These are phyloP conservation scores for Melaleuca alternifolia DNA, from an alignment of 345 rosid genomes.

Conservation along the genomic window DNA sequence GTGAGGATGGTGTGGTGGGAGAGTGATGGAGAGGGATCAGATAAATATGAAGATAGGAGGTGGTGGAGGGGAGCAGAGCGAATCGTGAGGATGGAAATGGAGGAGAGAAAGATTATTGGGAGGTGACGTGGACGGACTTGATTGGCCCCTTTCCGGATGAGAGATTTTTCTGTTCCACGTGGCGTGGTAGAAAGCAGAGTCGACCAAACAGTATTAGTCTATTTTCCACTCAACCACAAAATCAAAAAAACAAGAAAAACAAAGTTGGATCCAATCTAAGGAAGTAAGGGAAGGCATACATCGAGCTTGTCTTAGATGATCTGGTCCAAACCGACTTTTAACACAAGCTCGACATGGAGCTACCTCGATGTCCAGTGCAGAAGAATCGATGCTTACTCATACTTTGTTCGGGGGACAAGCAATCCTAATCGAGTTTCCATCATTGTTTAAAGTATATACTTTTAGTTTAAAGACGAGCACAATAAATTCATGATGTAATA, in stretches of 20 bases:
- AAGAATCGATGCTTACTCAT: not conserved
- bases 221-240: not conserved
- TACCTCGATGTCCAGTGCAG: not conserved
- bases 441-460: not conserved
- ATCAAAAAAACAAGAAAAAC: not conserved
- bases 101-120: conserved; percentile 13
- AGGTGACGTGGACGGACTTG: conserved; percentile 19
- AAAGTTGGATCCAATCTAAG: not conserved
- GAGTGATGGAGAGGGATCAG: not conserved
- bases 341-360: not conserved
- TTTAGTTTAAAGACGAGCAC: not conserved
- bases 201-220: not conserved
- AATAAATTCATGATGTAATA: no score
- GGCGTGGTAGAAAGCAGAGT: not conserved
- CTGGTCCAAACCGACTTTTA: no score
- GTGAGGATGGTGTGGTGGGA: not conserved
- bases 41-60: not conserved
- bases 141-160: conserved; percentile 35
- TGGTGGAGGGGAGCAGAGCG: not conserved
- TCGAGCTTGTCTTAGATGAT: not conserved
- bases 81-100: conserved; percentile 20
- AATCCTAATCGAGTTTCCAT: not conserved
- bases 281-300: not conserved
- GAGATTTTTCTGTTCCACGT: conserved; percentile 1
- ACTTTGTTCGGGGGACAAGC: not conserved